Evolutionary conservation across 129 eudicot genomes (phyloP).

Genomic region (Erigeron canadensis): DNA sequence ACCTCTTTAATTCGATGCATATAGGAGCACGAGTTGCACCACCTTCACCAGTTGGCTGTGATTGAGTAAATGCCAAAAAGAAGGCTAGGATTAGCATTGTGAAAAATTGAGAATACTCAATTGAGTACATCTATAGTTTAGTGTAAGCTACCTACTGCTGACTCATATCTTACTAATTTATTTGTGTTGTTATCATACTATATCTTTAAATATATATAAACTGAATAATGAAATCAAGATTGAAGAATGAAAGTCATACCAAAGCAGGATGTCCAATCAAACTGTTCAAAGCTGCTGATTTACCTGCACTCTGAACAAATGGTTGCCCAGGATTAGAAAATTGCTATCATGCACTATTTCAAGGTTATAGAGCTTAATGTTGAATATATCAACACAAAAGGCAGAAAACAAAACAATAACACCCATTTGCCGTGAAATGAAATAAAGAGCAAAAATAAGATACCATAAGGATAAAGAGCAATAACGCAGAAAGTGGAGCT

Average conservation of each 20-base stretch:
- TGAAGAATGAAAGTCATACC: constrained; percentile 47
- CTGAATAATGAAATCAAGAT: neutral
- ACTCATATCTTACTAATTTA: neutral
- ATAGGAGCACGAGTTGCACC: constrained; percentile 99
- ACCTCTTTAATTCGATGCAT: constrained; percentile 75
- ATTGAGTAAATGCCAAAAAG: constrained; percentile 8
- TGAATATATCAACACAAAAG: neutral
- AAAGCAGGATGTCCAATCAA: constrained; percentile 97
- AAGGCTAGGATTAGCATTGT: neutral
- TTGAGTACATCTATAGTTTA: neutral
- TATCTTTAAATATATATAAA: neutral
- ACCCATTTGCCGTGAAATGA: neutral
- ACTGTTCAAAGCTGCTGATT: constrained; percentile 98
- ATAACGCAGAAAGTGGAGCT: constrained; percentile 1
- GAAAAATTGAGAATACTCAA: constrained; percentile 8
- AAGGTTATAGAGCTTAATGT: neutral
- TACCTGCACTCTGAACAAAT: constrained; percentile 86
- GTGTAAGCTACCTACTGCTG: constrained; percentile 8
- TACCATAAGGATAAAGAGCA: constrained; percentile 1
- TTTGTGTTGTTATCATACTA: neutral
- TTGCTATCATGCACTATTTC: neutral
- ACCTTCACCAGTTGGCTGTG: constrained; percentile 99
- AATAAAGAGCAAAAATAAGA: neutral
- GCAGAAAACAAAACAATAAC: constrained; percentile 4
- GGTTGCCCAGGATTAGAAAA: constrained; percentile 23